A percentile compares a stretch with the other conserved stretches of the same genome.
Evolutionary conservation across 1,284 basidiomycete genomes (phyloP).

Genomic region (Clitocybe nebularis): DNA sequence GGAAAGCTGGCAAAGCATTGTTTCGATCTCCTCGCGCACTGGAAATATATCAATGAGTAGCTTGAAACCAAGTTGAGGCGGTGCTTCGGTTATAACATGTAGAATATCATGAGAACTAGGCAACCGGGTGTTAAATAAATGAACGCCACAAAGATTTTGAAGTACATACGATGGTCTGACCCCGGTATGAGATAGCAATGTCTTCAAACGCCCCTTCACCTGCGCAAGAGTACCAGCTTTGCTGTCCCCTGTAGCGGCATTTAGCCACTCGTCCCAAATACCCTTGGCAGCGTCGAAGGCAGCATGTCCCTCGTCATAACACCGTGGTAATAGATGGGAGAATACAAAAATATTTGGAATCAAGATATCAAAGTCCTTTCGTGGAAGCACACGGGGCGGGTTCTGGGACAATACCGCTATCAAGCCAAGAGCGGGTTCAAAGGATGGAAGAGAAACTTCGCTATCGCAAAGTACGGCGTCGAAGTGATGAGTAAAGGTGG

Average conservation of each 20-base stretch:
- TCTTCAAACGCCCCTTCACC: conserved; percentile 39
- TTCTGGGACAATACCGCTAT: conserved; percentile 28
- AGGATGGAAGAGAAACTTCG: conserved; percentile 16
- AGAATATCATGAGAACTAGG: conserved; percentile 49
- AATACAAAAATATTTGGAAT: conserved; percentile 46
- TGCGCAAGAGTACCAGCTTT: conserved; percentile 24
- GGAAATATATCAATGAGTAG: conserved; percentile 52
- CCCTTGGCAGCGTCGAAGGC: conserved; percentile 24
- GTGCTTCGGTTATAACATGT: conserved; percentile 26
- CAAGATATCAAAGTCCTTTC: conserved; percentile 18
- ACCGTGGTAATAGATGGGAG: conserved; percentile 42
- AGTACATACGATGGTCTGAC: conserved; percentile 36
- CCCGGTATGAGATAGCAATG: conserved; percentile 39
- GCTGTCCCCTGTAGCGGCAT: conserved; percentile 17
- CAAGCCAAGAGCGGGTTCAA: conserved; percentile 33
- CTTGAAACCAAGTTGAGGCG: conserved; percentile 30
- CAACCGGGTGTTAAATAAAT: conserved; percentile 3
- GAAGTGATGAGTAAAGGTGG: conserved; percentile 34
- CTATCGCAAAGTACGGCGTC: conserved; percentile 31
- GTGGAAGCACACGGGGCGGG: conserved; percentile 14
- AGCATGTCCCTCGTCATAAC: conserved; percentile 18
- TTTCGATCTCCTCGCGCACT: conserved; percentile 40
- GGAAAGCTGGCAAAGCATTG: conserved; percentile 43
- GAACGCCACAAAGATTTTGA: background rate
- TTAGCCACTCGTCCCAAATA: conserved; percentile 39